A percentile compares a stretch with the other conserved stretches of the same genome.
Evolutionary conservation across 495 filamentous ascomycete species (phyloP).

Genomic region (Tuber brumale): DNA sequence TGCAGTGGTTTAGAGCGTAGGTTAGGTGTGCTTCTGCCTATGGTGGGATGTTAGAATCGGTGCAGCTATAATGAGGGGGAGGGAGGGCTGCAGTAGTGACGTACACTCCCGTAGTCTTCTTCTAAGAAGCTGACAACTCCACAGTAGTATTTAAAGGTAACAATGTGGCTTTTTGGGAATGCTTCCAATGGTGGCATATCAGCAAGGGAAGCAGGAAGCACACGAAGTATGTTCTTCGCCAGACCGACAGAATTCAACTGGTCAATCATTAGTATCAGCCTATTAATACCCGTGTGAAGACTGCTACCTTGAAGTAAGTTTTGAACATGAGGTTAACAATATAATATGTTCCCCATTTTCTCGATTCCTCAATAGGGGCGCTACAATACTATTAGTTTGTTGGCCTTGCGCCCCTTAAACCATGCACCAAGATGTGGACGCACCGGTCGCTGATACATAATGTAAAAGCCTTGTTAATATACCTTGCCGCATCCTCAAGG

Average conservation of each 20-base stretch:
- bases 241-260: constrained; percentile 77
- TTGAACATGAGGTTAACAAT: constrained; percentile 91
- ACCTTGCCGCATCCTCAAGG: constrained; percentile 79
- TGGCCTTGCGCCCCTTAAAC: not conserved
- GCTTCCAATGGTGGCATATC: constrained; percentile 69
- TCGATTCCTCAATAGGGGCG: constrained; percentile 74
- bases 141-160: constrained; percentile 94
- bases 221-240: constrained; percentile 81
- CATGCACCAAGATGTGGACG: constrained; percentile 30
- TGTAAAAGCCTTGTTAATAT: constrained; percentile 82
- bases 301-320: constrained; percentile 77
- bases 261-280: constrained; percentile 7
- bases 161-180: constrained; percentile 81
- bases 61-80: constrained; percentile 41
- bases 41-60: not conserved
- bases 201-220: constrained; percentile 61
- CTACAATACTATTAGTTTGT: constrained; percentile 45
- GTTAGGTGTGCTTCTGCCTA: constrained; percentile 76
- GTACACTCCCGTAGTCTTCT: constrained; percentile 64
- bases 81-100: not conserved
- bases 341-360: constrained; percentile 96
- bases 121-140: constrained; percentile 86
- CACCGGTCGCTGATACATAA: constrained; percentile 84
- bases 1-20: constrained; percentile 69
- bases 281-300: not conserved